These are phyloP conservation scores for Fusarium kyushuense DNA, from an alignment of 2,329 filamentous ascomycete species.

Conservation along the genomic window DNA sequence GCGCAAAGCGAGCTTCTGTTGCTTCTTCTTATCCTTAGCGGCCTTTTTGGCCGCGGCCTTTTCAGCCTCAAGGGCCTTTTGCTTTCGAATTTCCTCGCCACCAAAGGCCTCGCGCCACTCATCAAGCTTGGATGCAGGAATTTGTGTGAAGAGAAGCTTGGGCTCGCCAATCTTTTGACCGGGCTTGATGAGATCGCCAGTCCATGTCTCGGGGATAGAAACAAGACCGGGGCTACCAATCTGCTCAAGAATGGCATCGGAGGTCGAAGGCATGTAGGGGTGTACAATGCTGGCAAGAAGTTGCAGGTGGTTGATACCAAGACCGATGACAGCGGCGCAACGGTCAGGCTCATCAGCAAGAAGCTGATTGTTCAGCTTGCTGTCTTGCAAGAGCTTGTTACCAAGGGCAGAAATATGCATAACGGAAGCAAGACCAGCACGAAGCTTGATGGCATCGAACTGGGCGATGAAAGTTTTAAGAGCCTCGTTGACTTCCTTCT, in stretches of 20 bases:
- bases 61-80: constrained; percentile 69
- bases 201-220: constrained; percentile 76
- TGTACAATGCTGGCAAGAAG: constrained; percentile 82
- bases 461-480: constrained; percentile 76
- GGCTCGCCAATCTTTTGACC: constrained; percentile 87
- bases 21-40: constrained; percentile 63
- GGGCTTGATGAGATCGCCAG: constrained; percentile 69
- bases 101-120: constrained; percentile 86
- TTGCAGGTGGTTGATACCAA: constrained; percentile 86
- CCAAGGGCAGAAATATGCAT: constrained; percentile 73
- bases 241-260: constrained; percentile 80
- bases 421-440: constrained; percentile 72
- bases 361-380: constrained; percentile 66
- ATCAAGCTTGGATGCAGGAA: constrained; percentile 82
- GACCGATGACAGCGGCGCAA: constrained; percentile 72
- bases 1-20: constrained; percentile 52
- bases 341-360: constrained; percentile 66
- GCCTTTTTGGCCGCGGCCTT: constrained; percentile 65
- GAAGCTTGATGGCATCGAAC: constrained; percentile 78
- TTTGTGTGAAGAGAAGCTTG: constrained; percentile 82
- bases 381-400: constrained; percentile 65
- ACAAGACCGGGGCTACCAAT: constrained; percentile 67
- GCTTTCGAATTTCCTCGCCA: constrained; percentile 73
- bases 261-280: constrained; percentile 88
- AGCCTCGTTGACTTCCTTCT: constrained; percentile 73